Conservation (phyloP, 805 yeast genomes). For the Yamadazyma ubonensis region DNA sequence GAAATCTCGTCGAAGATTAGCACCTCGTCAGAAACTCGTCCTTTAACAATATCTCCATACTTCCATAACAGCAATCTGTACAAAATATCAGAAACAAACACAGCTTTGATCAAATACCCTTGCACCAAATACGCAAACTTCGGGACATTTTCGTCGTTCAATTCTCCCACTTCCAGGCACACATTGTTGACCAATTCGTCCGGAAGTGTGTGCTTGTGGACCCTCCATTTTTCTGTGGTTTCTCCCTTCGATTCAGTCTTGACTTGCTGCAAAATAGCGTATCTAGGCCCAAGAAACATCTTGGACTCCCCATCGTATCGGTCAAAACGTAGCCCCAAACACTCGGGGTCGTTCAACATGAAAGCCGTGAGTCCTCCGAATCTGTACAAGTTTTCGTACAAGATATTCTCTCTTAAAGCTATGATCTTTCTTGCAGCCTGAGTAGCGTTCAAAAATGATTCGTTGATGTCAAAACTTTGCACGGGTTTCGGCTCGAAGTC, state of each 20-base stretch:
- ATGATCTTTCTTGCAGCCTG: conserved; percentile 14
- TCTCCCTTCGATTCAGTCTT: neutral
- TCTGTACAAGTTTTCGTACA: conserved; percentile 47
- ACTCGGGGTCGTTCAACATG: conserved; percentile 40
- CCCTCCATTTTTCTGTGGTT: conserved; percentile 22
- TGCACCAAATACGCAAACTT: conserved; percentile 25
- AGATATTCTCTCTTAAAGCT: conserved; percentile 28
- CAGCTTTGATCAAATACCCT: conserved; percentile 17
- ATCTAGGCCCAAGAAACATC: conserved; percentile 44
- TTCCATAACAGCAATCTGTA: conserved; percentile 3
- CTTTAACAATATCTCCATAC: neutral
- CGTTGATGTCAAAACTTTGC: conserved; percentile 4
- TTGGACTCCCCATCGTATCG: conserved; percentile 23
- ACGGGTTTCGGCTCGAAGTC: conserved; percentile 9
- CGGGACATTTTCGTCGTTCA: conserved; percentile 5
- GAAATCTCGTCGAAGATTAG: conserved; percentile 8
- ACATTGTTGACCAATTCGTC: conserved; percentile 19
- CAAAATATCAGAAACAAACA: conserved; percentile 5
- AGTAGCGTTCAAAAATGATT: conserved; percentile 2
- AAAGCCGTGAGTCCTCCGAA: conserved; percentile 52
- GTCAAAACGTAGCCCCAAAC: conserved; percentile 54
- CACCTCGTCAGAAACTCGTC: too few species aligned
- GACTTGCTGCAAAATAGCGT: conserved; percentile 37
- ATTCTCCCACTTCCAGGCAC: conserved; percentile 7
- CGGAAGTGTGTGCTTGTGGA: conserved; percentile 39